phyloP scores from a whole-genome alignment of 352 stramenopile species.

The Globisporangium canariense region DNA sequence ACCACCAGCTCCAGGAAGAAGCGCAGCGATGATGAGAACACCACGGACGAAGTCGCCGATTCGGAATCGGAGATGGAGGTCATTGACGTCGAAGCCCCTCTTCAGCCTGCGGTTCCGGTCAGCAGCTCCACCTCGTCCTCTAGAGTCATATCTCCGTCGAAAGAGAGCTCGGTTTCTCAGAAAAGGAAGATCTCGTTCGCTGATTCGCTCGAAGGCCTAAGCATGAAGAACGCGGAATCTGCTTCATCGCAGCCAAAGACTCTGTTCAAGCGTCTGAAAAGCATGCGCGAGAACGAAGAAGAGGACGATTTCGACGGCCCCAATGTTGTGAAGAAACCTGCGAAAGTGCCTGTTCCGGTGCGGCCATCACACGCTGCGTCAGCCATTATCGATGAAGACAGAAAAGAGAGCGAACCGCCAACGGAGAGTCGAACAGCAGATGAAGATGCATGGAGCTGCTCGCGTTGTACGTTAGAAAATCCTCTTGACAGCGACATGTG shows the following conservation, averaged over 20 bases:
- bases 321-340: neutral
- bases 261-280: conserved; percentile 23
- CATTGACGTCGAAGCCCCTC: conserved; percentile 13
- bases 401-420: conserved; percentile 39
- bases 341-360: neutral
- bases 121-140: neutral
- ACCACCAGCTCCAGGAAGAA: conserved; percentile 16
- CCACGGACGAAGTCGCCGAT: conserved; percentile 11
- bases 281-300: conserved; percentile 20
- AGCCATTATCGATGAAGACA: conserved; percentile 35
- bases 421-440: conserved; percentile 9
- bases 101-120: neutral
- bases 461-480: conserved; percentile 78
- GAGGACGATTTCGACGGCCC: conserved; percentile 21
- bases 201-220: conserved; percentile 3
- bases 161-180: neutral
- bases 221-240: neutral
- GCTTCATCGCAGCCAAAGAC: conserved; percentile 16
- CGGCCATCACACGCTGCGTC: neutral
- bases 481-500: conserved; percentile 50
- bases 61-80: conserved; percentile 12
- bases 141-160: neutral
- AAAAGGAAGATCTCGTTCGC: conserved; percentile 20
- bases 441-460: conserved; percentile 58
- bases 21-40: conserved; percentile 30